Percentiles rank a stretch among this genome's conserved stretches.
Evolutionary conservation across 441 rosid genomes (phyloP).

Genomic region (Populus tomentosa): DNA sequence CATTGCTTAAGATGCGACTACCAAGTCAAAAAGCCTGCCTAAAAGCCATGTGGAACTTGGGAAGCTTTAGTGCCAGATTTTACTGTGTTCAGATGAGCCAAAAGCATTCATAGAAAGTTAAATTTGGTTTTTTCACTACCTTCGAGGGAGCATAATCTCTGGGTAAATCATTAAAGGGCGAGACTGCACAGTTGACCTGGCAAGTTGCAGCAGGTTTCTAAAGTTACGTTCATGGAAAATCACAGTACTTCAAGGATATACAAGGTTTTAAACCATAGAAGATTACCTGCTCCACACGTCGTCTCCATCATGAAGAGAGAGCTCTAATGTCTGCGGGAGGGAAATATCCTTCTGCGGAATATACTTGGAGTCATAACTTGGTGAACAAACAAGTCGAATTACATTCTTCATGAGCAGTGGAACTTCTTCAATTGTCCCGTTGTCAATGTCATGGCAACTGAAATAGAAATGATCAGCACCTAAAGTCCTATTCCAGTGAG

Average conservation of each 20-base stretch:
- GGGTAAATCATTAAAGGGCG: neutral
- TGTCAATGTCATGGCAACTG: conserved; percentile 67
- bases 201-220: neutral
- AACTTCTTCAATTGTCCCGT: conserved; percentile 46
- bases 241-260: neutral
- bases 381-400: neutral
- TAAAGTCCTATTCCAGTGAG: conserved; percentile 71
- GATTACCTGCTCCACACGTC: neutral
- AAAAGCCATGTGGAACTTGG: neutral
- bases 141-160: neutral
- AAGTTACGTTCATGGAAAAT: neutral
- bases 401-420: neutral
- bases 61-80: neutral
- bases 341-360: neutral
- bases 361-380: neutral
- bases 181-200: neutral
- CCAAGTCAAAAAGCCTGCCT: too few relatives aligned
- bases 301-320: neutral
- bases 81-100: neutral
- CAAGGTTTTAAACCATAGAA: neutral
- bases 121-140: neutral
- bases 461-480: conserved; percentile 83
- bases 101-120: neutral
- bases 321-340: neutral
- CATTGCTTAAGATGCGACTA: too few relatives aligned